phyloP scores from a whole-genome alignment of 2,329 filamentous ascomycete species.

The Phialophora verrucosa region DNA sequence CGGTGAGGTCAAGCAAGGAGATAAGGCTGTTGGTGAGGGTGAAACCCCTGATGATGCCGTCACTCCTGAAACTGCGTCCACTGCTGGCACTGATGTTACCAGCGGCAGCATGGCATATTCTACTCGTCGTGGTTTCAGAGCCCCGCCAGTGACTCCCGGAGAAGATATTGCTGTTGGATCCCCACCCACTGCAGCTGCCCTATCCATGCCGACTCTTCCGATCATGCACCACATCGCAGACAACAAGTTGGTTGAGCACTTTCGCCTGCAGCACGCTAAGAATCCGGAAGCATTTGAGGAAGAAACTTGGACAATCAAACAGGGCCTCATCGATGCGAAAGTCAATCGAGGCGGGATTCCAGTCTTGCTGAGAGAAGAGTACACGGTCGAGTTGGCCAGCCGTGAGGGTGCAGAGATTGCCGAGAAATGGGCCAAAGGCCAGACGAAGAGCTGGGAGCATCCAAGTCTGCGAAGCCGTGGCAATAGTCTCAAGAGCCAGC shows the following conservation, averaged over 20 bases:
- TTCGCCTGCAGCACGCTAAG: constrained; percentile 23
- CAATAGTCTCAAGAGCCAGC: constrained; percentile 10
- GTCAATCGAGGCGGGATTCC: constrained; percentile 25
- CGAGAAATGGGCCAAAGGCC: constrained; percentile 19
- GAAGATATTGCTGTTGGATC: constrained; percentile 13
- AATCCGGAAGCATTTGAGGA: constrained; percentile 27
- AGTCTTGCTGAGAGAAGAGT: constrained; percentile 27
- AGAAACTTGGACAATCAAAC: constrained; percentile 27
- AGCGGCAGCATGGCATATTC: not conserved
- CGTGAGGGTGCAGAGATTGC: constrained; percentile 27
- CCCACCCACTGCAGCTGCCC: constrained; percentile 1
- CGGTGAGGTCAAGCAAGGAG: not conserved
- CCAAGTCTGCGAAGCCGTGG: constrained; percentile 8
- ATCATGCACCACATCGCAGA: constrained; percentile 25
- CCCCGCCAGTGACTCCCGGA: constrained; percentile 28
- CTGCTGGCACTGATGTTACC: constrained; percentile 10
- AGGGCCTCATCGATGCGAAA: constrained; percentile 24
- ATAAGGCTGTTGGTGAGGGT: not conserved
- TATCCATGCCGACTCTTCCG: constrained; percentile 33
- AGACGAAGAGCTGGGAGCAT: constrained; percentile 6
- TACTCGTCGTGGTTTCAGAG: constrained; percentile 7
- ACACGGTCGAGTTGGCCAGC: constrained; percentile 34
- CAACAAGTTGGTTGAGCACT: constrained; percentile 26
- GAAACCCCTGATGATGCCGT: not conserved
- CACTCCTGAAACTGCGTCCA: constrained; percentile 4